Percentiles rank a stretch among this genome's conserved stretches.
These are phyloP conservation scores for Eucalyptus marginata DNA, from an alignment of 345 rosid species.

Conservation along the genomic window DNA sequence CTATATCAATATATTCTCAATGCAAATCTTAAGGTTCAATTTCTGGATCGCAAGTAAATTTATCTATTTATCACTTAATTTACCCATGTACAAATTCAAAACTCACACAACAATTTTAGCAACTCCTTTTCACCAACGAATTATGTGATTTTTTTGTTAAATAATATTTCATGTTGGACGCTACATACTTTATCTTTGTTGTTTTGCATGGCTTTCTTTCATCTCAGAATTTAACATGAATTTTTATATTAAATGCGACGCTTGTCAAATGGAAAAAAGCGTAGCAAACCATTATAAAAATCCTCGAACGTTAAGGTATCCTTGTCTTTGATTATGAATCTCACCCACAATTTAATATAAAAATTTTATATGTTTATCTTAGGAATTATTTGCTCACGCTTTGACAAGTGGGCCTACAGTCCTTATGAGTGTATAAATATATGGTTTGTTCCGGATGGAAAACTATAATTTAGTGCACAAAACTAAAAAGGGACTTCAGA, in stretches of 20 bases:
- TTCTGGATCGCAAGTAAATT: neutral
- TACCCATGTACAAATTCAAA: neutral
- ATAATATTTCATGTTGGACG: neutral
- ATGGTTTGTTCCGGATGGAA: neutral
- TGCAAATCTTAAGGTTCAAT: neutral
- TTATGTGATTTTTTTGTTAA: neutral
- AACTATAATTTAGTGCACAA: neutral
- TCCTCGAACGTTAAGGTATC: neutral
- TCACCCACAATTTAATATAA: neutral
- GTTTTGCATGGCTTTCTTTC: neutral
- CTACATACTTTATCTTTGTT: neutral
- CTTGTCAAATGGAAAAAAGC: neutral
- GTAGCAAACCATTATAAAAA: neutral
- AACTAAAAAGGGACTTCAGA: neutral
- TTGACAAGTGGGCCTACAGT: neutral
- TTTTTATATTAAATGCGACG: accelerated
- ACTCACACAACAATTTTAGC: too few relatives aligned
- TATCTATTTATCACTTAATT: neutral
- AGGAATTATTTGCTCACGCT: neutral
- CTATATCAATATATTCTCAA: neutral
- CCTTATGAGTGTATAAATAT: neutral
- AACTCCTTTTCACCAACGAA: neutral
- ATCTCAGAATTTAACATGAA: neutral
- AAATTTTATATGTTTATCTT: accelerated
- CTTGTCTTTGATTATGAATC: neutral